Percentiles rank a stretch among this genome's conserved stretches.
phyloP scores from a whole-genome alignment of 1,284 basidiomycete genomes.

The Xanthoconium separans region DNA sequence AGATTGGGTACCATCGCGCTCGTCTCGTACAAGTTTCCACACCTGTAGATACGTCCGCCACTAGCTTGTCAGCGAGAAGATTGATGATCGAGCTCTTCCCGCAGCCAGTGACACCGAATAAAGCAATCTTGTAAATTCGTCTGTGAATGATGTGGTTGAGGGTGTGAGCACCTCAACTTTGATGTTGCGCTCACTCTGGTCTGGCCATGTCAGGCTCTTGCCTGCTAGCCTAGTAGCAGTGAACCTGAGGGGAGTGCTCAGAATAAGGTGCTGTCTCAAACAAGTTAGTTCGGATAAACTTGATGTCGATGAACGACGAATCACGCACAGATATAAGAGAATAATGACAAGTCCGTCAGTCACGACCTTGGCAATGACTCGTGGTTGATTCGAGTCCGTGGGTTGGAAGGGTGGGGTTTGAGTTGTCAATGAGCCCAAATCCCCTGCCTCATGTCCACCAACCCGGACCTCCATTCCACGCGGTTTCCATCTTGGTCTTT shows the following conservation, averaged over 20 bases:
- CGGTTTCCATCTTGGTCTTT: slow-evolving; percentile 17
- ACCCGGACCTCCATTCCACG: slow-evolving; percentile 2
- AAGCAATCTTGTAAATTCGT: slow-evolving; percentile 25
- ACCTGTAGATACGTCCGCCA: slow-evolving; percentile 22
- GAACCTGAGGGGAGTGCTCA: background rate
- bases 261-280: background rate
- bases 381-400: background rate
- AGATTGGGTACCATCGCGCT: slow-evolving; percentile 28
- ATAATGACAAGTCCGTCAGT: background rate
- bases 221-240: too few relatives aligned
- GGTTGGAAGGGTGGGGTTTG: background rate
- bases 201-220: slow-evolving; percentile 4
- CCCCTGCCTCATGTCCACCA: slow-evolving; percentile 18
- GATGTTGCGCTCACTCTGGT: slow-evolving; percentile 17
- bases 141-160: slow-evolving; percentile 15
- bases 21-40: slow-evolving; percentile 30
- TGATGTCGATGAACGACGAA: background rate
- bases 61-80: slow-evolving; percentile 20
- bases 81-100: slow-evolving; percentile 32
- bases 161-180: background rate
- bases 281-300: background rate
- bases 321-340: slow-evolving; percentile 6
- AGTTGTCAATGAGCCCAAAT: slow-evolving; percentile 3
- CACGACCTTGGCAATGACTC: background rate
- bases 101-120: slow-evolving; percentile 28